Evolutionary conservation across 257 asterid genomes (phyloP).

Genomic region (Rehmannia glutinosa): DNA sequence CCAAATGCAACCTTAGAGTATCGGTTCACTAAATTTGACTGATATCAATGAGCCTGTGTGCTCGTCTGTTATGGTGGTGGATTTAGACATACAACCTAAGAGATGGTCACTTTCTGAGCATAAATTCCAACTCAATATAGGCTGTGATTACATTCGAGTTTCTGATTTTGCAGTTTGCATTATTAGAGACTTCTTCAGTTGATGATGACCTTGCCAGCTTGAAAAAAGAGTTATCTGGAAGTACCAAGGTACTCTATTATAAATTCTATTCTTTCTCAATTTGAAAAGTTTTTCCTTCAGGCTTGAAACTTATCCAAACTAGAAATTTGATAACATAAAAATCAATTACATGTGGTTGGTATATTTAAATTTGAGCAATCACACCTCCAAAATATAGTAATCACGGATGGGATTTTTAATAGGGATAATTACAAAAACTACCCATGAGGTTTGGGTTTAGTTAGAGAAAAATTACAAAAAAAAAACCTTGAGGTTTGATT

Average conservation of each 20-base stretch:
- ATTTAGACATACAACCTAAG: not conserved
- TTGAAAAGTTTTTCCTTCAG: no score
- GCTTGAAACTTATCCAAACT: not conserved
- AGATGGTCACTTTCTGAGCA: not conserved
- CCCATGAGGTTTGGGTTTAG: no score
- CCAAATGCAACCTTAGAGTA: no score
- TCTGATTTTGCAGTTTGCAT: conserved; percentile 57
- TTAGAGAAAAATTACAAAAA: no score
- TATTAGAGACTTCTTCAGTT: conserved; percentile 84
- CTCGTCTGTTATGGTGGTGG: not conserved
- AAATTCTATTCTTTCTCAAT: not conserved
- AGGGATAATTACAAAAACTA: no score
- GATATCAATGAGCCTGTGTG: no score
- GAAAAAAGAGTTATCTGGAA: conserved; percentile 74
- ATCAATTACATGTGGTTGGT: not conserved
- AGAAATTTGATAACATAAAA: not conserved
- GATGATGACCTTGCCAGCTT: conserved; percentile 83
- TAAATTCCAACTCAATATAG: not conserved
- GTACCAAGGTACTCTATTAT: conserved; percentile 51
- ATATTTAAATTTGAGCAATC: not conserved
- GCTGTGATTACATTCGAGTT: not conserved
- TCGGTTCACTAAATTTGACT: no score
- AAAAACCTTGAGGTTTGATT: no score
- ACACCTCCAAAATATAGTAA: not conserved
- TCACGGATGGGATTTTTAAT: no score